phyloP scores from a whole-genome alignment of 2,329 filamentous ascomycete species.

The Beauveria scarabaeidicola region DNA sequence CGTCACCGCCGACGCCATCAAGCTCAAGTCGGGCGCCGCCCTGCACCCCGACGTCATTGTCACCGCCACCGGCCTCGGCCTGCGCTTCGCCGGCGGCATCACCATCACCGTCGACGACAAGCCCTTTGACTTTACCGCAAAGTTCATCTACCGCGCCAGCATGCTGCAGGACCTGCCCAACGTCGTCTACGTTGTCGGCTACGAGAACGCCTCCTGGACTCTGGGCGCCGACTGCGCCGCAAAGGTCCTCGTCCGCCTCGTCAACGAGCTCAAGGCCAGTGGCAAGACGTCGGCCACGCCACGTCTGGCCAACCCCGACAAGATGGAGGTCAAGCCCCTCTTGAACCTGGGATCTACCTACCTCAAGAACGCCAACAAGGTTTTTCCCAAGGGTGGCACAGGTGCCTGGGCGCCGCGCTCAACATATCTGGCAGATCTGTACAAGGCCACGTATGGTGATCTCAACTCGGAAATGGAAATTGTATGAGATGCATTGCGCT shows the following conservation, averaged over 20 bases:
- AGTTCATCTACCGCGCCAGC: constrained; percentile 48
- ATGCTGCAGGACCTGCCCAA: constrained; percentile 60
- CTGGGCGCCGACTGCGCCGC: constrained; percentile 49
- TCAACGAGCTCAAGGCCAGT: constrained; percentile 40
- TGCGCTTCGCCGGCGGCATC: constrained; percentile 47
- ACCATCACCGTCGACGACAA: constrained; percentile 42
- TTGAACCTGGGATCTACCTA: constrained; percentile 1
- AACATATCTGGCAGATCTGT: not conserved
- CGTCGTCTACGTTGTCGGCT: constrained; percentile 48
- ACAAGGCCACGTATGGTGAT: constrained; percentile 4
- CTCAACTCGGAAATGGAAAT: not conserved
- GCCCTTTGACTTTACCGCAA: constrained; percentile 32
- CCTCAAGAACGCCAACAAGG: not conserved
- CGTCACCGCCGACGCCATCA: constrained; percentile 35
- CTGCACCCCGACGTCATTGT: constrained; percentile 54
- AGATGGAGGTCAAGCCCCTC: not conserved
- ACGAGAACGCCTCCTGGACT: constrained; percentile 54
- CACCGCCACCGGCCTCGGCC: constrained; percentile 54
- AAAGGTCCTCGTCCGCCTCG: constrained; percentile 39
- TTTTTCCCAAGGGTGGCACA: constrained; percentile 3
- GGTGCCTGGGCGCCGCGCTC: constrained; percentile 2
- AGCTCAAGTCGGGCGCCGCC: constrained; percentile 32
- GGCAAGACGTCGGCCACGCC: constrained; percentile 21
- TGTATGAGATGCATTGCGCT: not conserved
- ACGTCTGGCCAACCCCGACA: not conserved